Evolutionary conservation across 2,329 filamentous ascomycete species (phyloP).

Genomic region (Endocalyx cinctus): DNA sequence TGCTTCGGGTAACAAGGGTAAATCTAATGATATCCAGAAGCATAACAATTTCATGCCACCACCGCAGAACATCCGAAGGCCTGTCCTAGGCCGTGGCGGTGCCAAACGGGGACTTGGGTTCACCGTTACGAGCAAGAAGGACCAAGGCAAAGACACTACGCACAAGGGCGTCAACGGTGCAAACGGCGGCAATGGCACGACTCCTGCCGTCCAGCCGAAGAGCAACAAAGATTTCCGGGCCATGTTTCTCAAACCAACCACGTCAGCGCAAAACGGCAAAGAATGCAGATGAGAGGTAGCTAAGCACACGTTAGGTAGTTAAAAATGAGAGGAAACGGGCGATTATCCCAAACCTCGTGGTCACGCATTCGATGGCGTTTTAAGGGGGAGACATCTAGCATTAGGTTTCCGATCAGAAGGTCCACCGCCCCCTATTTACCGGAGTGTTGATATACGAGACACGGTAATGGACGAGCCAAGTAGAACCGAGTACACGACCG

Average conservation of each 20-base stretch:
- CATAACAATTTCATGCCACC: slow-evolving; percentile 38
- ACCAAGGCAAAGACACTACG: slow-evolving; percentile 15
- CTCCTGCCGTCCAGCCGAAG: slow-evolving; percentile 31
- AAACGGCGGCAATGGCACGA: slow-evolving; percentile 13
- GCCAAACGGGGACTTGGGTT: slow-evolving; percentile 42
- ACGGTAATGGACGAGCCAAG: no score
- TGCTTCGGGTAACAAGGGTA: slow-evolving; percentile 19
- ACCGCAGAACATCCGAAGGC: slow-evolving; percentile 37
- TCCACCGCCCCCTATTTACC: no score
- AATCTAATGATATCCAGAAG: slow-evolving; percentile 17
- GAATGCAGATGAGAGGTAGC: no score
- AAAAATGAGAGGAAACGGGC: no score
- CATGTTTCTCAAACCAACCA: slow-evolving; percentile 33
- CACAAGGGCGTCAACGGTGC: slow-evolving; percentile 10
- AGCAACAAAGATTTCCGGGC: slow-evolving; percentile 57
- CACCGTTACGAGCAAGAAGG: slow-evolving; percentile 20
- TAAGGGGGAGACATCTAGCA: no score
- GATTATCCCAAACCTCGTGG: no score
- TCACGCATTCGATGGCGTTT: no score
- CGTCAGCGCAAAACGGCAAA: no score
- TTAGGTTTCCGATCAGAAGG: no score
- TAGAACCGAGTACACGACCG: no score
- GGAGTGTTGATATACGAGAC: no score
- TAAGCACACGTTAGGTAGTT: no score
- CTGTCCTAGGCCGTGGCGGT: slow-evolving; percentile 34